These are phyloP conservation scores for Mallotus japonicus DNA, from an alignment of 441 rosid genomes.

Conservation along the genomic window DNA sequence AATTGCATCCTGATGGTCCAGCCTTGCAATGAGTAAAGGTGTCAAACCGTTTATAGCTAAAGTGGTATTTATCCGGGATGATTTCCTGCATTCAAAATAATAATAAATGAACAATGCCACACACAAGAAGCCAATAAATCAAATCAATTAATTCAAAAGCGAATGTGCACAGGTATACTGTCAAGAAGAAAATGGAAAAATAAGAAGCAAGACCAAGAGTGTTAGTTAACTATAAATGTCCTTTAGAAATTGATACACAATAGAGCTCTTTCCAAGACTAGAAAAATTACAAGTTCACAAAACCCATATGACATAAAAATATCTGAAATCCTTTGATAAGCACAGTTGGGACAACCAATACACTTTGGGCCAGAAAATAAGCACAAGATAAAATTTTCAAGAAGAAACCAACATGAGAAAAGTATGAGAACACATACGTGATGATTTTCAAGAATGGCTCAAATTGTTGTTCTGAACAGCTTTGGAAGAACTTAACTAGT, in stretches of 20 bases:
- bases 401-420: neutral
- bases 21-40: slow-evolving; percentile 76
- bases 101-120: neutral
- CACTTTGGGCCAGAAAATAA: neutral
- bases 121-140: neutral
- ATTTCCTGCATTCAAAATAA: slow-evolving; percentile 64
- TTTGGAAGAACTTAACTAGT: slow-evolving; percentile 81
- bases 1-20: slow-evolving; percentile 97
- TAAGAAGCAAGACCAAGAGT: neutral
- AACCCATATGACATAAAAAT: slow-evolving; percentile 1
- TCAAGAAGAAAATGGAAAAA: neutral
- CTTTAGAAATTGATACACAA: neutral
- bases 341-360: neutral
- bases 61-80: slow-evolving; percentile 81
- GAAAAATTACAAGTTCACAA: neutral
- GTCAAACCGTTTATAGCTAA: slow-evolving; percentile 96
- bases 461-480: slow-evolving; percentile 93
- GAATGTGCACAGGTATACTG: neutral
- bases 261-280: neutral
- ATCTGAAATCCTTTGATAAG: neutral
- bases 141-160: neutral
- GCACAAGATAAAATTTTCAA: neutral
- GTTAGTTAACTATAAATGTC: too few relatives aligned
- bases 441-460: slow-evolving; percentile 97
- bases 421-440: slow-evolving; percentile 46